These are phyloP conservation scores for Hysterium pulicare DNA, from an alignment of 2,329 filamentous ascomycete species.

Conservation along the genomic window DNA sequence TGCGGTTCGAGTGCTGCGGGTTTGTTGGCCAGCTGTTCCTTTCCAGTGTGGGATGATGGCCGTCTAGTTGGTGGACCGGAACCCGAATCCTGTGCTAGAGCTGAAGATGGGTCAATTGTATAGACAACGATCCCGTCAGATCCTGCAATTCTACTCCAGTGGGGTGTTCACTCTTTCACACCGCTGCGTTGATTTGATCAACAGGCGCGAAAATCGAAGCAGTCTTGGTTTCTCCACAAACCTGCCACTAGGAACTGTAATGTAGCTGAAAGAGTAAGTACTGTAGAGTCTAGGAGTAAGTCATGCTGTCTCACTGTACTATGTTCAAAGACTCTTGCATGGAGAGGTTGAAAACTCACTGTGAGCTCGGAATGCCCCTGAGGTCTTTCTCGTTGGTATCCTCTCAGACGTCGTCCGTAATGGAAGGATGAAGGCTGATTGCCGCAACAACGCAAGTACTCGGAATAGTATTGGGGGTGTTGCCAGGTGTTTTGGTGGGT, in stretches of 20 bases:
- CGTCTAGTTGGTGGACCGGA: conserved; percentile 4
- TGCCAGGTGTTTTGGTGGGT: conserved; percentile 3
- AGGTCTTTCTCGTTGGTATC: conserved; percentile 12
- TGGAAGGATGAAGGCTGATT: conserved; percentile 5
- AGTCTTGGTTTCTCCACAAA: background rate
- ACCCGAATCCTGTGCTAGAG: conserved; percentile 1
- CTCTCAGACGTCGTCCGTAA: conserved; percentile 8
- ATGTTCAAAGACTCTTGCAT: conserved; percentile 8
- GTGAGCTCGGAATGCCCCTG: conserved; percentile 9
- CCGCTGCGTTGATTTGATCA: background rate
- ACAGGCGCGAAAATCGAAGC: too few relatives aligned
- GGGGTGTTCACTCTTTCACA: background rate
- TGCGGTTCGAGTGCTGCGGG: conserved; percentile 1
- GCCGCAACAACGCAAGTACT: conserved; percentile 2
- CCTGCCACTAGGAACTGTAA: too few relatives aligned
- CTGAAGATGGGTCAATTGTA: background rate
- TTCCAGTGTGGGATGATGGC: background rate
- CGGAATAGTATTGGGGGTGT: conserved; percentile 4
- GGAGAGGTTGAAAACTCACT: conserved; percentile 15
- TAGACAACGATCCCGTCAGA: background rate
- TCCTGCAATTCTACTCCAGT: conserved; percentile 1
- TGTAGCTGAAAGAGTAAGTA: too few relatives aligned
- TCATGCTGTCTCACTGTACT: conserved; percentile 25
- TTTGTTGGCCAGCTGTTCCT: background rate
- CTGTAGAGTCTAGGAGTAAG: too few relatives aligned